Conservation (phyloP, 306 rosid species). For the Corylus americana region DNA sequence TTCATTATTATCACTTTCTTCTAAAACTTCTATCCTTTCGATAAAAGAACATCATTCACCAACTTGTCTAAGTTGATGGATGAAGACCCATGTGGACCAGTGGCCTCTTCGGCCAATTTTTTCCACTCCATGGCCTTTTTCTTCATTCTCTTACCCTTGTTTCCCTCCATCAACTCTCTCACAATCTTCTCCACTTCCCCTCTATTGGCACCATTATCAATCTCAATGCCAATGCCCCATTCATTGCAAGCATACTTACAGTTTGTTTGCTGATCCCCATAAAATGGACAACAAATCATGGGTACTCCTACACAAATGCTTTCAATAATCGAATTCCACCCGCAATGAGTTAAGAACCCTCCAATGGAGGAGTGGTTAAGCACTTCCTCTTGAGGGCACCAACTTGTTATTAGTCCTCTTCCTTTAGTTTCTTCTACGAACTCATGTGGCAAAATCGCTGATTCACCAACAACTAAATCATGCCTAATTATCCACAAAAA, state of each 20-base stretch:
- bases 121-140: slow-evolving; percentile 3
- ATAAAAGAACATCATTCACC: not conserved
- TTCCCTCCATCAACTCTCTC: slow-evolving; percentile 1
- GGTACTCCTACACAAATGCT: slow-evolving; percentile 14
- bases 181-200: not conserved
- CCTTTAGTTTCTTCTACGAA: slow-evolving; percentile 6
- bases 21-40: not conserved
- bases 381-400: slow-evolving; percentile 26
- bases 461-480: not conserved
- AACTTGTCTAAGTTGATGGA: slow-evolving; percentile 1
- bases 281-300: not conserved
- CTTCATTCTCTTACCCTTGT: not conserved
- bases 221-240: slow-evolving; percentile 4
- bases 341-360: slow-evolving; percentile 17
- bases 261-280: not conserved
- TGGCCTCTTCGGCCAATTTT: not conserved
- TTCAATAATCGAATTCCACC: slow-evolving; percentile 21
- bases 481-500: slow-evolving; percentile 25
- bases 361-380: slow-evolving; percentile 14
- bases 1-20: not conserved
- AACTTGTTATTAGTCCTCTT: slow-evolving; percentile 21
- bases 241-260: slow-evolving; percentile 2
- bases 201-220: not conserved
- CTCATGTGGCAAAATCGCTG: not conserved
- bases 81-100: not conserved